Base-by-base conservation (phyloP, 2,329 filamentous ascomycete genomes). In the Trichophaea hybrida region DNA sequence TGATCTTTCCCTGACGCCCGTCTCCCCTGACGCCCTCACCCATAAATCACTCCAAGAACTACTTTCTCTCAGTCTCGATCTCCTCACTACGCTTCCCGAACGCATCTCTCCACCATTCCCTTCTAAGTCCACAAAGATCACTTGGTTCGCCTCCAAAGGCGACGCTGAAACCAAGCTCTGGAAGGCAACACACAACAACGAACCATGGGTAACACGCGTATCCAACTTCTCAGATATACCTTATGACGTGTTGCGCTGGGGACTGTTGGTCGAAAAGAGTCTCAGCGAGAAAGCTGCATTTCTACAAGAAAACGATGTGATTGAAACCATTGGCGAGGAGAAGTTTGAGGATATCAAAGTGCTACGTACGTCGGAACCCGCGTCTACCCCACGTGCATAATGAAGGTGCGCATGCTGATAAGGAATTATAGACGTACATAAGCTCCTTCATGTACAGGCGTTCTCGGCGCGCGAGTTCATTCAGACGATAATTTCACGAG, bases 401-500 rank as follows among this genome's bases (percentile, higher is more conserved):
- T n/a, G 7, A 15, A 43, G 53, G 38, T 49, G 24, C 33, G n/a
- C 34, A 40, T 24, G 35, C 33, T 24, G 35, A 31, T 31, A 33
- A 24, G 24, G 24, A 24, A 31, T 24, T 12, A 17, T 6, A 64
- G 63, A 64, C 37, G 61, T 65, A 6, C 63, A 57, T 34, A 65
- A 64, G 49, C 48, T 64, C 38, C 43, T 65, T 17, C 63, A 65
- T 43, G 50, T 65, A 17, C 63, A 65, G 55, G 63, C 63, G n/a
- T 65, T 65, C 55, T 59, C 61, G 17, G 61, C 61, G 15, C 57
- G 63, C 2, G 63, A 65, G 44, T 65, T 65, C 37, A 40, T 65
- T 2, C 38, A 61, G 32, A 60, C 61, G 4, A 43, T 62, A 10
- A 62, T 65, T 54, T 61, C 43, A 24, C 56, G 62, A 17, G 61